Percentiles rank a stretch among this genome's conserved stretches.
These are phyloP conservation scores for Penicillium sp. DNA, from an alignment of 2,329 filamentous ascomycete genomes.

Conservation along the genomic window DNA sequence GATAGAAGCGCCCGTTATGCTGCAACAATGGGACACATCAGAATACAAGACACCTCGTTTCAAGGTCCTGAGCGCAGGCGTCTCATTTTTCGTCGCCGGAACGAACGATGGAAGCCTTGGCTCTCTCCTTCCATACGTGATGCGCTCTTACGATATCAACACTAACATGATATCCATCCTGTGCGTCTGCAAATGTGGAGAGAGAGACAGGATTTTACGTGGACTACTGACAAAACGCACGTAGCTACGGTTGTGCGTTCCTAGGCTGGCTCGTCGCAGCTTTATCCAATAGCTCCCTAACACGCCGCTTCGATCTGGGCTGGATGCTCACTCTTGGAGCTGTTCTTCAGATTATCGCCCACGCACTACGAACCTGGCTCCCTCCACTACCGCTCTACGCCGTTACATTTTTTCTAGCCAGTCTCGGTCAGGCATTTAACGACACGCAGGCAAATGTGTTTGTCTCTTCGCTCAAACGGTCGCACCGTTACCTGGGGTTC, in stretches of 20 bases:
- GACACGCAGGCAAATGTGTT: constrained; percentile 63
- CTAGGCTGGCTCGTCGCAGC: neutral
- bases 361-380: constrained; percentile 53
- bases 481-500: constrained; percentile 60
- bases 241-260: constrained; percentile 39
- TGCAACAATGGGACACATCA: too few relatives aligned
- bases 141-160: constrained; percentile 53
- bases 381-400: constrained; percentile 57
- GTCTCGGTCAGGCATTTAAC: constrained; percentile 59
- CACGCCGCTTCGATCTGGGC: constrained; percentile 41
- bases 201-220: too few relatives aligned
- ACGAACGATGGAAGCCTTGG: constrained; percentile 63
- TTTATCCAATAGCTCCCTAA: constrained; percentile 17
- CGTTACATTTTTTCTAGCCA: constrained; percentile 56
- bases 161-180: constrained; percentile 49
- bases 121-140: constrained; percentile 60
- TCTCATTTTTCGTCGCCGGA: constrained; percentile 64
- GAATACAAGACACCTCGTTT: too few relatives aligned
- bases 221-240: too few relatives aligned
- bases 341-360: constrained; percentile 56
- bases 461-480: constrained; percentile 49
- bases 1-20: too few relatives aligned
- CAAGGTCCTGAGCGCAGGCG: constrained; percentile 53
- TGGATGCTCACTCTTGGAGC: constrained; percentile 54
- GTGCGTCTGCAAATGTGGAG: neutral